phyloP scores from a whole-genome alignment of 768 basidiomycete species.

The Russula sp. region DNA sequence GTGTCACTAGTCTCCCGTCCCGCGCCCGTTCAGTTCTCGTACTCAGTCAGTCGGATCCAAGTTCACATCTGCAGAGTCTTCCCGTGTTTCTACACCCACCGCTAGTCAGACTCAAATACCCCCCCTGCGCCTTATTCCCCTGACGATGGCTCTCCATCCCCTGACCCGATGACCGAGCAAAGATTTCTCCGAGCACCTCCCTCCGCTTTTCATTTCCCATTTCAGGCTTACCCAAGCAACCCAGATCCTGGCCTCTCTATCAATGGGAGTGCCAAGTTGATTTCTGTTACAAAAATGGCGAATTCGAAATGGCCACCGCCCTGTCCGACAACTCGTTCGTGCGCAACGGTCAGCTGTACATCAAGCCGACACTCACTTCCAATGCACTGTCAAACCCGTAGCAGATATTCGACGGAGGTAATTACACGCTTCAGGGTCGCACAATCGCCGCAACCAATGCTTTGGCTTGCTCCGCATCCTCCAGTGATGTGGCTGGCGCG shows the following conservation, averaged over 20 bases:
- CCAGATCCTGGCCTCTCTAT: constrained; percentile 50
- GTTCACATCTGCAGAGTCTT: constrained; percentile 8
- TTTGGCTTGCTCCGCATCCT: constrained; percentile 44
- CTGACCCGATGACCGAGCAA: constrained; percentile 7
- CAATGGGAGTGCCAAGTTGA: not conserved
- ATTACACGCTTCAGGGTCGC: constrained; percentile 36
- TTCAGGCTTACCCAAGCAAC: constrained; percentile 60
- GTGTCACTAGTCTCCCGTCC: too few relatives aligned
- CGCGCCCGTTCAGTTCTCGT: too few relatives aligned
- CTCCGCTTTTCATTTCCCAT: constrained; percentile 42
- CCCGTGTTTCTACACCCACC: constrained; percentile 2
- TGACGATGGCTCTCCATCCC: constrained; percentile 21
- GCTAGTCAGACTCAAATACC: not conserved
- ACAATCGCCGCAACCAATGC: constrained; percentile 32
- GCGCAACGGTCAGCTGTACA: constrained; percentile 47
- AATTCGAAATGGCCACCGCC: constrained; percentile 52
- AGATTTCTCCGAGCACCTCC: constrained; percentile 33
- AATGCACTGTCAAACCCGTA: constrained; percentile 37
- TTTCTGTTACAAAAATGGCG: constrained; percentile 33
- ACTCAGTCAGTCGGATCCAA: not conserved
- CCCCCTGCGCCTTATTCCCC: constrained; percentile 19
- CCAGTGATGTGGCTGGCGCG: constrained; percentile 30
- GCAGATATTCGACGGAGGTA: constrained; percentile 37
- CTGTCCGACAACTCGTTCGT: constrained; percentile 38
- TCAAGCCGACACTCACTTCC: constrained; percentile 53